phyloP scores from a whole-genome alignment of 2,329 filamentous ascomycete genomes.

The Xylariaceae sp. region DNA sequence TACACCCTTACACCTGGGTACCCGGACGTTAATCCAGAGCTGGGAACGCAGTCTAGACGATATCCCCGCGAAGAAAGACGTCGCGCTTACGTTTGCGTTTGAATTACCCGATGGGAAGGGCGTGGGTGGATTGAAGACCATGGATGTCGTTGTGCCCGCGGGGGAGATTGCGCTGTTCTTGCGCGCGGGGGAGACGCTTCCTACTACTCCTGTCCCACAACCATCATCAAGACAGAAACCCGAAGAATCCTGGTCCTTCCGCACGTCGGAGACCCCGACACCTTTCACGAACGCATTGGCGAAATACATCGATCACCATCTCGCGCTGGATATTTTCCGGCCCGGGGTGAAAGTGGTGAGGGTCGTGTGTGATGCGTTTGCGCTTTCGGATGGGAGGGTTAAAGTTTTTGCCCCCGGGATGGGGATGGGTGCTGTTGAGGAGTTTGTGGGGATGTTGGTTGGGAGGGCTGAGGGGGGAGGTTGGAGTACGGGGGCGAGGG shows the following conservation, averaged over 20 bases:
- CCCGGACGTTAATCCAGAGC: conserved; percentile 43
- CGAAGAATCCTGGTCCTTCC: too few species aligned
- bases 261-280: too few species aligned
- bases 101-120: conserved; percentile 21
- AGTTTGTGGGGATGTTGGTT: conserved; percentile 12
- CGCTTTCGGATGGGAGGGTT: conserved; percentile 46
- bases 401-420: conserved; percentile 39
- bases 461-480: conserved; percentile 6
- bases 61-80: conserved; percentile 35
- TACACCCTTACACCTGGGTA: conserved; percentile 45
- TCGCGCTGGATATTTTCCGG: conserved; percentile 52
- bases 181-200: conserved; percentile 33
- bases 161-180: conserved; percentile 45
- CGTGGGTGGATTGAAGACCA: conserved; percentile 32
- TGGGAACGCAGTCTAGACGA: conserved; percentile 43
- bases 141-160: conserved; percentile 49
- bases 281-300: conserved; percentile 49
- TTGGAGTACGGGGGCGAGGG: conserved; percentile 7
- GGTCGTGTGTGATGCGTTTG: conserved; percentile 52
- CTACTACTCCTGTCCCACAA: conserved; percentile 4
- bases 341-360: conserved; percentile 48
- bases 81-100: conserved; percentile 49
- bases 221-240: too few species aligned
- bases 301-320: conserved; percentile 41
- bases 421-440: background rate